phyloP scores from a whole-genome alignment of 169 alveolate species.

The Cryptosporidium parvum region DNA sequence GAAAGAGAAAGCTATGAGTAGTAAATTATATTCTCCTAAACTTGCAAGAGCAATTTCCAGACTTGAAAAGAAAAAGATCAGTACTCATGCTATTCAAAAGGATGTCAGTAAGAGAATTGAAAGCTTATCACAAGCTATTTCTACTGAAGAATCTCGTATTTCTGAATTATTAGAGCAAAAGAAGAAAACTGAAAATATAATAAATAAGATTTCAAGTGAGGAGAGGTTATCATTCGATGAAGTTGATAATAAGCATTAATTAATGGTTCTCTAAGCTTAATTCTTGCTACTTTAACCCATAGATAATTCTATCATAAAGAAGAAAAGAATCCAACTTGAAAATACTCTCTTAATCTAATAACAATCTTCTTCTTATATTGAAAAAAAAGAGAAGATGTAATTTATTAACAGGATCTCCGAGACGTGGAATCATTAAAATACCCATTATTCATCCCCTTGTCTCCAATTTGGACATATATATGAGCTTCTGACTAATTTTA shows the following conservation, averaged over 20 bases:
- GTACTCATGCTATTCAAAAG: conserved; percentile 11
- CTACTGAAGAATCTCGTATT: not conserved
- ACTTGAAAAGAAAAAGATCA: conserved; percentile 12
- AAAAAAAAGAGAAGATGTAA: too few relatives aligned
- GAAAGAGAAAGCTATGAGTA: not conserved
- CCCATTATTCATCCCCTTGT: too few relatives aligned
- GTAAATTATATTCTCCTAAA: not conserved
- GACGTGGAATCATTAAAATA: not conserved
- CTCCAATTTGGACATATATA: too few relatives aligned
- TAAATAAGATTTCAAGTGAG: not conserved
- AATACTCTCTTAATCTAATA: not conserved
- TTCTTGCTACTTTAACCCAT: not conserved
- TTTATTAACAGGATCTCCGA: not conserved
- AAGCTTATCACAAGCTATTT: not conserved
- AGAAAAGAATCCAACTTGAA: not conserved
- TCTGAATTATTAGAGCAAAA: conserved; percentile 15
- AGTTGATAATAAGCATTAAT: not conserved
- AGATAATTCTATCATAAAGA: too few relatives aligned
- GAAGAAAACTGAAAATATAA: not conserved
- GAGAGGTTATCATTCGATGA: not conserved
- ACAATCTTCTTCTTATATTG: too few relatives aligned
- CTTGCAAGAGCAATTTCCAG: not conserved
- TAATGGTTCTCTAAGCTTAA: not conserved
- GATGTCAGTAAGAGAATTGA: conserved; percentile 11
- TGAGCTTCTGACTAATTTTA: too few relatives aligned